Conservation (phyloP, 768 basidiomycete genomes). For the Botryobasidium botryosum region DNA sequence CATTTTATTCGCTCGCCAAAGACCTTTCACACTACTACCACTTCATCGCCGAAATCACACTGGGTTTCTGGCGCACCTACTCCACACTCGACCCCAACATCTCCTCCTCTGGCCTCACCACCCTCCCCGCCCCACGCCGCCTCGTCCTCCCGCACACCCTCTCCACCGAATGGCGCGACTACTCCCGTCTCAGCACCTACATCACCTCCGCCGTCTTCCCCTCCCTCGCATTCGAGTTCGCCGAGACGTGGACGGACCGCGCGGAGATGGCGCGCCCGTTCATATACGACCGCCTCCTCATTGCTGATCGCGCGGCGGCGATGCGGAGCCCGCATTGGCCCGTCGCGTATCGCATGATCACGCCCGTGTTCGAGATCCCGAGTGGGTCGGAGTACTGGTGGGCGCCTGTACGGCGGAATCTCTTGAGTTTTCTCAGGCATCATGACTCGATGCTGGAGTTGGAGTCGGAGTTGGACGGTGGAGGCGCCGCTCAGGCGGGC, state of each 20-base stretch:
- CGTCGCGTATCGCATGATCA: slow-evolving; percentile 1
- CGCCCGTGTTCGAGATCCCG: slow-evolving; percentile 5
- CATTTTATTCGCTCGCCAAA: not conserved
- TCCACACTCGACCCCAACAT: slow-evolving; percentile 36
- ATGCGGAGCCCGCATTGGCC: slow-evolving; percentile 15
- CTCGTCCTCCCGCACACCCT: slow-evolving; percentile 56
- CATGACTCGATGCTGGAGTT: too few species aligned
- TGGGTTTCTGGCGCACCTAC: slow-evolving; percentile 65
- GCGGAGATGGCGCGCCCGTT: slow-evolving; percentile 49
- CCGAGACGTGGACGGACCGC: slow-evolving; percentile 66
- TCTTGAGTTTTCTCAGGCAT: slow-evolving; percentile 10
- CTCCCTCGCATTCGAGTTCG: slow-evolving; percentile 44
- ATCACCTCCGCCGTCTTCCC: slow-evolving; percentile 63
- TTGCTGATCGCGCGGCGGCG: slow-evolving; percentile 62
- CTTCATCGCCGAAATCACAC: slow-evolving; percentile 19
- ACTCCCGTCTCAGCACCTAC: slow-evolving; percentile 44
- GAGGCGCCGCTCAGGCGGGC: too few species aligned
- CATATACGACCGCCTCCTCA: slow-evolving; percentile 54
- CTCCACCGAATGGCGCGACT: slow-evolving; percentile 26
- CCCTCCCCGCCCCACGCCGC: slow-evolving; percentile 49
- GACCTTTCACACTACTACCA: slow-evolving; percentile 6
- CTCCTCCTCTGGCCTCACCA: slow-evolving; percentile 27
- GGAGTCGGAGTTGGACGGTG: too few species aligned
- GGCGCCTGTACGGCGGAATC: slow-evolving; percentile 7
- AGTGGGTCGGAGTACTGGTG: slow-evolving; percentile 6